phyloP scores from a whole-genome alignment of 1,284 basidiomycete genomes.

The Quambalaria eucalypti region DNA sequence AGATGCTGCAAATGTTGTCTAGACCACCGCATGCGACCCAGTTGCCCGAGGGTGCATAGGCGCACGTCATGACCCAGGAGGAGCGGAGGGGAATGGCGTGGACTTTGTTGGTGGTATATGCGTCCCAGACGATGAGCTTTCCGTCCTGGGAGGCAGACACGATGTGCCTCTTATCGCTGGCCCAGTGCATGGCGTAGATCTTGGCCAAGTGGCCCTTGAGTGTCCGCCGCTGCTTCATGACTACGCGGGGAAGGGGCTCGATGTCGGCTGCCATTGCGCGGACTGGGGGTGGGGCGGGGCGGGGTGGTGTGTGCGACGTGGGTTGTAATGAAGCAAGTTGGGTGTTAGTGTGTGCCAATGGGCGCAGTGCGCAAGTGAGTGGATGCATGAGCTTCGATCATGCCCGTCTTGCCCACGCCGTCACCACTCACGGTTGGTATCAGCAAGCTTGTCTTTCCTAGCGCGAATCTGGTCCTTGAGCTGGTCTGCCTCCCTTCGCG shows the following conservation, averaged over 20 bases:
- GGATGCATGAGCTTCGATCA: not conserved
- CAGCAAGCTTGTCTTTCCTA: slow-evolving; percentile 86
- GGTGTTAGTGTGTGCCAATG: too few relatives aligned
- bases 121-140: slow-evolving; percentile 99
- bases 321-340: not conserved
- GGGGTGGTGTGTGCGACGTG: slow-evolving; percentile 37
- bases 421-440: slow-evolving; percentile 74
- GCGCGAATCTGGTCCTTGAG: slow-evolving; percentile 95
- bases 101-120: slow-evolving; percentile 98
- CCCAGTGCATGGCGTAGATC: slow-evolving; percentile 99
- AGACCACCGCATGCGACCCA: slow-evolving; percentile 97
- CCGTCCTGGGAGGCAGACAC: slow-evolving; percentile 98
- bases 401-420: slow-evolving; percentile 16
- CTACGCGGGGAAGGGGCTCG: slow-evolving; percentile 83
- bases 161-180: slow-evolving; percentile 86
- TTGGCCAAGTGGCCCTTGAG: slow-evolving; percentile 95
- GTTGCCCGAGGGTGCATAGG: slow-evolving; percentile 91
- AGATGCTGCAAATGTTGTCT: slow-evolving; percentile 98
- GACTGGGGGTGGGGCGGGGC: slow-evolving; percentile 56
- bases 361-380: too few relatives aligned
- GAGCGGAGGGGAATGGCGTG: slow-evolving; percentile 95
- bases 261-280: slow-evolving; percentile 94
- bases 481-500: slow-evolving; percentile 87
- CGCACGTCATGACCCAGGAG: slow-evolving; percentile 99
- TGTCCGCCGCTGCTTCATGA: slow-evolving; percentile 87